Percentiles rank a stretch among this genome's conserved stretches.
phyloP scores from a whole-genome alignment of 805 yeast genomes.

The Cyberlindnera bimundalis region DNA sequence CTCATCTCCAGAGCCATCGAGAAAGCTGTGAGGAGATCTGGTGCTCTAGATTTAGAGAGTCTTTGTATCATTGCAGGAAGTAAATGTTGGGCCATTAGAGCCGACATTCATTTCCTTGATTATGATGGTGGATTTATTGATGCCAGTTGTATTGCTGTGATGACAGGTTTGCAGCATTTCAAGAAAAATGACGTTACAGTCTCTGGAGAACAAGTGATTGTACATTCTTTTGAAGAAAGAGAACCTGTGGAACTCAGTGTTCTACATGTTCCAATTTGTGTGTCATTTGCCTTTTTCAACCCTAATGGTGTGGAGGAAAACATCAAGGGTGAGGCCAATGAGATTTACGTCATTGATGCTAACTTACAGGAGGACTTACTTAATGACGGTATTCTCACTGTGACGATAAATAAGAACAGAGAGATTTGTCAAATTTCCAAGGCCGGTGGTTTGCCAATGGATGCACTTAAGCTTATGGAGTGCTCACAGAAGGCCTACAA shows the following conservation, averaged over 20 bases:
- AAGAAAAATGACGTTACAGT: slow-evolving; percentile 80
- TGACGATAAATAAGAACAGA: slow-evolving; percentile 84
- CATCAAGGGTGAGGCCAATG: slow-evolving; percentile 62
- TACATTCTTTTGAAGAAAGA: slow-evolving; percentile 73
- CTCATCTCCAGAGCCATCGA: slow-evolving; percentile 80
- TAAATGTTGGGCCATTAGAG: slow-evolving; percentile 87
- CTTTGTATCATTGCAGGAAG: slow-evolving; percentile 88
- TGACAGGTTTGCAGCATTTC: slow-evolving; percentile 80
- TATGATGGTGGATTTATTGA: slow-evolving; percentile 94
- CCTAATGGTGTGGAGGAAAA: slow-evolving; percentile 62
- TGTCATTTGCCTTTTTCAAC: slow-evolving; percentile 83
- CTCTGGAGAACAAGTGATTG: slow-evolving; percentile 56
- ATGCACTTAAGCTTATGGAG: slow-evolving; percentile 62
- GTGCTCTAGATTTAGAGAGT: slow-evolving; percentile 87
- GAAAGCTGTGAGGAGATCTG: slow-evolving; percentile 86
- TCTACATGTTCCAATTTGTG: slow-evolving; percentile 85
- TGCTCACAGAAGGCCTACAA: slow-evolving; percentile 64
- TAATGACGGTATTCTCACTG: slow-evolving; percentile 74
- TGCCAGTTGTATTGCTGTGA: slow-evolving; percentile 85
- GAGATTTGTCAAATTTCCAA: slow-evolving; percentile 89
- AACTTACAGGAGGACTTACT: slow-evolving; percentile 71
- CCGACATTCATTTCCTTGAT: slow-evolving; percentile 83
- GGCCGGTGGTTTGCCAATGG: slow-evolving; percentile 86
- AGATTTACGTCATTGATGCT: slow-evolving; percentile 71
- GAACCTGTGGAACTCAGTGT: slow-evolving; percentile 85